Percentiles rank a stretch among this genome's conserved stretches.
Conservation (phyloP, 192 early-diverging fungal species). For the Phycomyces nitens region DNA sequence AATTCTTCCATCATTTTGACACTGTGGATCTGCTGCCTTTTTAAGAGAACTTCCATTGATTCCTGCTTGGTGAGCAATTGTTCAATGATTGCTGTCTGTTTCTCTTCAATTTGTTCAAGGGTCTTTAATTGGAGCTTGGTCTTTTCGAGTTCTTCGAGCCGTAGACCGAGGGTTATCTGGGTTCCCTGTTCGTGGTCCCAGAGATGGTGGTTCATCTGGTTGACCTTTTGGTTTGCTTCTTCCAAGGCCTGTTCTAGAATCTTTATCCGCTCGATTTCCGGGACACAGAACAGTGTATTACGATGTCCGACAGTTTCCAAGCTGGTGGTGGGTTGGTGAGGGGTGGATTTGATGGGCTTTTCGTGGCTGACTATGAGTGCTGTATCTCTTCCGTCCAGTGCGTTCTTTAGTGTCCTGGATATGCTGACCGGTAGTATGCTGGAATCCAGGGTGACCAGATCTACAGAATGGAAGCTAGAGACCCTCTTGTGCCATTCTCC, state of each 20-base stretch:
- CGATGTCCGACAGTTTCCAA: too few species aligned
- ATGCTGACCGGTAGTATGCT: too few species aligned
- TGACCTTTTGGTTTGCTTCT: neutral
- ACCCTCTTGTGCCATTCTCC: neutral
- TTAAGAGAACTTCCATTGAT: neutral
- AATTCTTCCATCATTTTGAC: neutral
- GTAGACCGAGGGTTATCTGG: constrained; percentile 17
- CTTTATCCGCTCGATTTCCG: neutral
- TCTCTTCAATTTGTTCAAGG: constrained; percentile 26
- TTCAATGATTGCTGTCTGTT: constrained; percentile 25
- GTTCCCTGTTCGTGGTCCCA: constrained; percentile 25
- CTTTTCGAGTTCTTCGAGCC: constrained; percentile 28
- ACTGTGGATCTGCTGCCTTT: neutral
- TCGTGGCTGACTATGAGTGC: neutral
- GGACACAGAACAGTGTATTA: too few species aligned
- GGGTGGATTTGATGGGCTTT: neutral
- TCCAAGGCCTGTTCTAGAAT: neutral
- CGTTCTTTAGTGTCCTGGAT: neutral
- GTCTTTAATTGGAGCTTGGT: constrained; percentile 17
- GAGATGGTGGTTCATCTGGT: constrained; percentile 10
- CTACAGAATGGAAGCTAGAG: neutral
- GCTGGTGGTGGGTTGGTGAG: neutral
- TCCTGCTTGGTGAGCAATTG: neutral
- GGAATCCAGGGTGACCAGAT: neutral
- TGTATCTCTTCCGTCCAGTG: neutral